Conservation (phyloP, 2,329 filamentous ascomycete genomes). For the Diaporthe sp. region DNA sequence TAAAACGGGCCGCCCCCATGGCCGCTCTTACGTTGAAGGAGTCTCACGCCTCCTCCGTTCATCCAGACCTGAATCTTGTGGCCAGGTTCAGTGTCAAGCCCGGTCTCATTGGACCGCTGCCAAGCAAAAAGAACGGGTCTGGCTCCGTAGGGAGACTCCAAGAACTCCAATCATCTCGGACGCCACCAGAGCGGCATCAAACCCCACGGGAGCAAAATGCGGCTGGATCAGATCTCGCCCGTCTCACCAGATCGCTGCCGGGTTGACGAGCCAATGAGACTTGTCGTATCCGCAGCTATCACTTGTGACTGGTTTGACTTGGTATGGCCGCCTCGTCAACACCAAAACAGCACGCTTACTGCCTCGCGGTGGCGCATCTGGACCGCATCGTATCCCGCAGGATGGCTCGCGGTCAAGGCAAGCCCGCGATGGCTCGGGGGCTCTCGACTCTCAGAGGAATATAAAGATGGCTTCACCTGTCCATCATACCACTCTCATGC, state of each 20-base stretch:
- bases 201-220: conserved; percentile 11
- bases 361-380: conserved; percentile 1
- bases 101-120: neutral
- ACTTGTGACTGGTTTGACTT: conserved; percentile 18
- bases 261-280: neutral
- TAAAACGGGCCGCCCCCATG: conserved; percentile 1
- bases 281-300: neutral
- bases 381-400: conserved; percentile 14
- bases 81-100: conserved; percentile 5
- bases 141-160: neutral
- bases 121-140: neutral
- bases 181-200: neutral
- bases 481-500: conserved; percentile 19
- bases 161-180: neutral
- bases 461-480: conserved; percentile 19
- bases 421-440: neutral
- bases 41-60: conserved; percentile 11
- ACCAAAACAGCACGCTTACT: conserved; percentile 5
- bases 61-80: conserved; percentile 7
- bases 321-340: conserved; percentile 17
- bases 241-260: conserved; percentile 8
- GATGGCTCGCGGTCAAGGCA: neutral
- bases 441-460: neutral
- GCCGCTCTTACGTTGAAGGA: conserved; percentile 15
- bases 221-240: neutral